phyloP scores from a whole-genome alignment of 371 early-diverging fungal species.

The Funneliformis caledonium region DNA sequence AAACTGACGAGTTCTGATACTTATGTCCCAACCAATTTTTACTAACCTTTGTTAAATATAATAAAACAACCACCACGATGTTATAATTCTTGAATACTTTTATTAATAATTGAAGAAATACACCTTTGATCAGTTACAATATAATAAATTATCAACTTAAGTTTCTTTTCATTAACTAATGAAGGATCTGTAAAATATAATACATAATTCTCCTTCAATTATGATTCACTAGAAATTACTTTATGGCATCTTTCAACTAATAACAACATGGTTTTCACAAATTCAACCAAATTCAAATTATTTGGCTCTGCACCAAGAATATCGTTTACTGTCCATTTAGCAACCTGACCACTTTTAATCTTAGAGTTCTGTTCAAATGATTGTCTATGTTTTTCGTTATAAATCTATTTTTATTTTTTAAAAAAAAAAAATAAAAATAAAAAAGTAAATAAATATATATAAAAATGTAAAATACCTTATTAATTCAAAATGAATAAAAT shows the following conservation, averaged over 20 bases:
- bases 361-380: conserved; percentile 47
- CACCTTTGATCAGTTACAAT: no score
- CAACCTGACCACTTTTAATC: conserved; percentile 46
- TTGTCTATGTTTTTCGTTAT: conserved; percentile 41
- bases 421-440: conserved; percentile 13
- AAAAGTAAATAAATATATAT: neutral
- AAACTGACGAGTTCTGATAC: no score
- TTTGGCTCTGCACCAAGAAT: conserved; percentile 46
- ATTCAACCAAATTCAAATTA: conserved; percentile 44
- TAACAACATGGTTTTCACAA: conserved; percentile 49
- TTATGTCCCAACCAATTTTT: no score
- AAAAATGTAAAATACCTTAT: neutral
- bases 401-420: conserved; percentile 37
- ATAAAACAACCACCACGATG: no score
- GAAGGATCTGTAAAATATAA: no score
- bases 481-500: neutral
- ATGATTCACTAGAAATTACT: neutral
- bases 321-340: conserved; percentile 49
- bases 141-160: no score
- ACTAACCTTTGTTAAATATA: no score
- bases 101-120: no score
- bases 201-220: no score
- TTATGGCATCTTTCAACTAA: conserved; percentile 49
- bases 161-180: no score
- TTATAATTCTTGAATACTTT: no score